A percentile compares a stretch with the other conserved stretches of the same genome.
phyloP scores from a whole-genome alignment of 768 basidiomycete species.

The Pleurotus eryngii region DNA sequence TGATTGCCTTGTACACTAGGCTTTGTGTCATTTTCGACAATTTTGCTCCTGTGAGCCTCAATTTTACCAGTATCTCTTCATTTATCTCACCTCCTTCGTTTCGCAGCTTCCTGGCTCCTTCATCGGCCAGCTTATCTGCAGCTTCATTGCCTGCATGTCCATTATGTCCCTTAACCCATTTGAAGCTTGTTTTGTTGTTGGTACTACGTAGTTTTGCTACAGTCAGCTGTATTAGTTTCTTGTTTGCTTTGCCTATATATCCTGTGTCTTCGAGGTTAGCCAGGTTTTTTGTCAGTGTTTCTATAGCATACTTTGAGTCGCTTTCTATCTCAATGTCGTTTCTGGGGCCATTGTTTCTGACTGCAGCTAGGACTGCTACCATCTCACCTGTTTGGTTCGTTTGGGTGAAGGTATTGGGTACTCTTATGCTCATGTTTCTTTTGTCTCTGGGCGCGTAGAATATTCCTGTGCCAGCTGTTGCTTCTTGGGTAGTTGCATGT shows the following conservation, averaged over 20 bases:
- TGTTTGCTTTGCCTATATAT: slow-evolving; percentile 18
- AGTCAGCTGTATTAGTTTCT: slow-evolving; percentile 1
- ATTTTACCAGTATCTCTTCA: not conserved
- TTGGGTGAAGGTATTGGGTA: slow-evolving; percentile 11
- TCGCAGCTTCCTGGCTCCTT: slow-evolving; percentile 10
- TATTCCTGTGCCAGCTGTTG: not conserved
- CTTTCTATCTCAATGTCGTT: too few relatives aligned
- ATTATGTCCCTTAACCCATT: slow-evolving; percentile 24
- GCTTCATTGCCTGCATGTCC: slow-evolving; percentile 17
- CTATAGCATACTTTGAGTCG: slow-evolving; percentile 15
- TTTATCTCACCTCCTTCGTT: slow-evolving; percentile 2
- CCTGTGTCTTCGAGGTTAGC: slow-evolving; percentile 22
- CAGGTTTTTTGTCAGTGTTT: slow-evolving; percentile 17
- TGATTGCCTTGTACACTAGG: slow-evolving; percentile 11
- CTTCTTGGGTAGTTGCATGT: not conserved
- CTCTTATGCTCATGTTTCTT: slow-evolving; percentile 11
- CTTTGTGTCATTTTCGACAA: slow-evolving; percentile 15
- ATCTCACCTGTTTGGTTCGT: slow-evolving; percentile 20
- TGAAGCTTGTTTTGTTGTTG: slow-evolving; percentile 12
- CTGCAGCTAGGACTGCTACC: slow-evolving; percentile 4
- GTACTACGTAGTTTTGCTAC: slow-evolving; percentile 9
- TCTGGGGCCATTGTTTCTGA: not conserved
- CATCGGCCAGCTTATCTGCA: slow-evolving; percentile 16
- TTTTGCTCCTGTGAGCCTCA: slow-evolving; percentile 11
- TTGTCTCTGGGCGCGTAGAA: slow-evolving; percentile 5